These are phyloP conservation scores for Carpinus fangiana DNA, from an alignment of 306 rosid genomes.

Conservation along the genomic window DNA sequence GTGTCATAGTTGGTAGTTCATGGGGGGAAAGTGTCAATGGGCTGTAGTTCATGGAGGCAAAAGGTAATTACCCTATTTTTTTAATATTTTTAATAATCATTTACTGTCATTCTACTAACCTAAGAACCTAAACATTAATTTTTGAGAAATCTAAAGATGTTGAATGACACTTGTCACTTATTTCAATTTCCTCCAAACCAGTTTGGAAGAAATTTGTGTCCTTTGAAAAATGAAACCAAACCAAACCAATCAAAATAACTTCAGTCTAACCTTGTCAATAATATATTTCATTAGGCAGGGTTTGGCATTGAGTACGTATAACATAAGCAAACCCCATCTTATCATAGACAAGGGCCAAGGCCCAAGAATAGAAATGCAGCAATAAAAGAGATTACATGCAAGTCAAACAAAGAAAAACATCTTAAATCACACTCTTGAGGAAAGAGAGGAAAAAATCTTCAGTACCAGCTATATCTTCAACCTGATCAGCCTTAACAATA, in stretches of 20 bases:
- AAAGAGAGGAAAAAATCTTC: constrained; percentile 13
- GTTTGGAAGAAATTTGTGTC: no score
- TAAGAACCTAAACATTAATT: no score
- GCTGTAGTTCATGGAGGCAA: no score
- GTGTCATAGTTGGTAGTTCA: no score
- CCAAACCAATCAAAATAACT: background rate
- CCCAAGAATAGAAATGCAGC: background rate
- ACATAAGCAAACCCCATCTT: background rate
- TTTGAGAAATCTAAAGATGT: no score
- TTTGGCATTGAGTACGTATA: background rate
- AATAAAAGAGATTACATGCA: background rate
- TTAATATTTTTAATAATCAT: no score
- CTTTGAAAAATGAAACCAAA: background rate
- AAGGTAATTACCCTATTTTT: no score
- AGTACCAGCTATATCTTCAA: constrained; percentile 90
- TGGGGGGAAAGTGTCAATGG: no score
- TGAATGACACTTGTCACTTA: no score
- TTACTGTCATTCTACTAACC: no score
- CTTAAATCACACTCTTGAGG: constrained; percentile 6
- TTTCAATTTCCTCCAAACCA: no score
- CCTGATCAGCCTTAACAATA: constrained; percentile 81
- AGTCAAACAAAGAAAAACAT: background rate
- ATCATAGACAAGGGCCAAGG: background rate
- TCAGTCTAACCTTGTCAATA: background rate
- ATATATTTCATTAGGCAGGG: background rate